phyloP scores from a whole-genome alignment of 2,329 filamentous ascomycete genomes.

The Epichloe uncinata region DNA sequence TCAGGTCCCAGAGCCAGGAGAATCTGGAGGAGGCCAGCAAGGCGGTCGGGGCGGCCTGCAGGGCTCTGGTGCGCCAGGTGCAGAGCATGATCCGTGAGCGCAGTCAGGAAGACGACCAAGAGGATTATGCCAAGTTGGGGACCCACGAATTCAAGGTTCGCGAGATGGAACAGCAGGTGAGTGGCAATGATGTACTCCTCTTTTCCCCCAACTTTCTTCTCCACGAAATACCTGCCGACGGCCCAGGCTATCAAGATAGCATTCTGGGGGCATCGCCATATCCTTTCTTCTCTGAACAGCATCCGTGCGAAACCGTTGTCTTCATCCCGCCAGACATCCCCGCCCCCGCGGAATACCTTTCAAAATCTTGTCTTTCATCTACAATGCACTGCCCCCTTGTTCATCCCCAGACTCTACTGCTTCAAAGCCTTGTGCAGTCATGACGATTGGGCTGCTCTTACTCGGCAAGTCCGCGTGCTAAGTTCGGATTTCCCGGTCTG shows the following conservation, averaged over 20 bases:
- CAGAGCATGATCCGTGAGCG: slow-evolving; percentile 87
- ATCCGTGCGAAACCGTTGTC: too few species aligned
- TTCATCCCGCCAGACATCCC: not conserved
- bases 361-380: not conserved
- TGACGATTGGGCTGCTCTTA: not conserved
- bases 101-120: slow-evolving; percentile 64
- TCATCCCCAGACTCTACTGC: not conserved
- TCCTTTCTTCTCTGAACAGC: too few species aligned
- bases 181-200: slow-evolving; percentile 19
- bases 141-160: slow-evolving; percentile 95
- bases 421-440: not conserved
- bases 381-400: not conserved
- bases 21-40: slow-evolving; percentile 81
- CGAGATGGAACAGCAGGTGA: slow-evolving; percentile 98
- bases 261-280: too few species aligned
- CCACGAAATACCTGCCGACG: not conserved
- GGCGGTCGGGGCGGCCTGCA: slow-evolving; percentile 80
- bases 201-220: not conserved
- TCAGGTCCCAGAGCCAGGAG: slow-evolving; percentile 97
- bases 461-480: not conserved
- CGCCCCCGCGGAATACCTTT: not conserved
- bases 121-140: slow-evolving; percentile 81
- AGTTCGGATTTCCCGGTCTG: not conserved
- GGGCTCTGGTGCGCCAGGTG: slow-evolving; percentile 79
- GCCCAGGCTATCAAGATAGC: not conserved